phyloP scores from a whole-genome alignment of 345 rosid species.

The Geranium brycei region DNA sequence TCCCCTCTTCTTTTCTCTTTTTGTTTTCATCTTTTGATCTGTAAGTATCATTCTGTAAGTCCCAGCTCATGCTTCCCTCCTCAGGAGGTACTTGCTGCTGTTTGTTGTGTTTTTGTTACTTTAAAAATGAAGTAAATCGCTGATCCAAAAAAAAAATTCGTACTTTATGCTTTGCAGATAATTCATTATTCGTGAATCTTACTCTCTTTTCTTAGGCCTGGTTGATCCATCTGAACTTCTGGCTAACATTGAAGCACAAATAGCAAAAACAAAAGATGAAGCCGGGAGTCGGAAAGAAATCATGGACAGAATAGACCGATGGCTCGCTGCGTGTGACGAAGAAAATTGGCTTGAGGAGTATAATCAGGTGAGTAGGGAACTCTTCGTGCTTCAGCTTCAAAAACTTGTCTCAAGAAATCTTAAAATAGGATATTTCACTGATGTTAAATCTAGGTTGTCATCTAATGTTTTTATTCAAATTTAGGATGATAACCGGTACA shows the following conservation, averaged over 20 bases:
- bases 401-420: background rate
- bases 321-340: slow-evolving; percentile 93
- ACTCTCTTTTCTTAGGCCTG: slow-evolving; percentile 40
- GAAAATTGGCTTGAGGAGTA: slow-evolving; percentile 96
- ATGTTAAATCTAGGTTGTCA: slow-evolving; percentile 1
- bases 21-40: no score
- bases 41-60: no score
- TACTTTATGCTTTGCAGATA: slow-evolving; percentile 1
- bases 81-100: no score
- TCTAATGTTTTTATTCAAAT: slow-evolving; percentile 2
- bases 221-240: slow-evolving; percentile 89
- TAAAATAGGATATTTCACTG: background rate
- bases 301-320: slow-evolving; percentile 80
- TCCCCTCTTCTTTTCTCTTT: no score
- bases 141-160: no score
- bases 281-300: slow-evolving; percentile 82
- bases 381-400: slow-evolving; percentile 1
- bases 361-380: slow-evolving; percentile 40
- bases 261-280: slow-evolving; percentile 65
- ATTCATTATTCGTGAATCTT: background rate
- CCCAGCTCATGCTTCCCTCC: no score
- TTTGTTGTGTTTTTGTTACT: no score
- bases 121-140: no score
- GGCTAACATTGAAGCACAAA: slow-evolving; percentile 66
- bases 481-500: slow-evolving; percentile 73